Evolutionary conservation across 371 early-diverging fungal genomes (phyloP).

Genomic region (Mucor plumbeus): DNA sequence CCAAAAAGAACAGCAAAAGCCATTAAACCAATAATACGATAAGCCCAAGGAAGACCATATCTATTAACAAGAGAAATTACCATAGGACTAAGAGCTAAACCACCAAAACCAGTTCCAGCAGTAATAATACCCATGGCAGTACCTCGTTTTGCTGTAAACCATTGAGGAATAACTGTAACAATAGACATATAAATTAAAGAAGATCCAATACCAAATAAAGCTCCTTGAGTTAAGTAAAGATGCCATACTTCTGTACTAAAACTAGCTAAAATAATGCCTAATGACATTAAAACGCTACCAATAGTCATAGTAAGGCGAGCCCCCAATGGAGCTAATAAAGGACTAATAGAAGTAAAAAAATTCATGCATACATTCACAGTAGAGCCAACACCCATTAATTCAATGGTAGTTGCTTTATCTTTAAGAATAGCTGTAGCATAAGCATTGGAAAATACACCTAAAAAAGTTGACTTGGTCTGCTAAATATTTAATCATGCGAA

Average conservation of each 20-base stretch:
- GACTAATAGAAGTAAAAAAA: conserved; percentile 48
- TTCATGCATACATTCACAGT: conserved; percentile 48
- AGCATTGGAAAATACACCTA: conserved; percentile 48
- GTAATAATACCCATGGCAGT: conserved; percentile 73
- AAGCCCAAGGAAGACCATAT: conserved; percentile 44
- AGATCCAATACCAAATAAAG: conserved; percentile 54
- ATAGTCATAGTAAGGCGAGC: conserved; percentile 36
- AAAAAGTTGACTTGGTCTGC: conserved; percentile 6
- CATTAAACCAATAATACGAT: conserved; percentile 45
- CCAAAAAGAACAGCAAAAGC: conserved; percentile 59
- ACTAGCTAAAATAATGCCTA: conserved; percentile 54
- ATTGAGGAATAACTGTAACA: conserved; percentile 45
- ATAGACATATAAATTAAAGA: conserved; percentile 48
- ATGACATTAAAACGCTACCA: conserved; percentile 54
- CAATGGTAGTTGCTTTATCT: conserved; percentile 43
- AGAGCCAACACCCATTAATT: conserved; percentile 59
- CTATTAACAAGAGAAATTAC: conserved; percentile 45
- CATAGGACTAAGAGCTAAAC: conserved; percentile 53
- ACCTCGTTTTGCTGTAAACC: conserved; percentile 61
- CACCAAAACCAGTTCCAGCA: conserved; percentile 81
- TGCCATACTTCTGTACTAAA: conserved; percentile 60
- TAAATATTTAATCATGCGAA: not conserved
- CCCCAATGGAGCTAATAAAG: conserved; percentile 47
- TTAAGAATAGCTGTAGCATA: conserved; percentile 34
- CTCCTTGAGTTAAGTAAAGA: conserved; percentile 57